Percentiles rank a stretch among this genome's conserved stretches.
phyloP scores from a whole-genome alignment of 1,284 basidiomycete species.

The Fomitopsis schrenkii region DNA sequence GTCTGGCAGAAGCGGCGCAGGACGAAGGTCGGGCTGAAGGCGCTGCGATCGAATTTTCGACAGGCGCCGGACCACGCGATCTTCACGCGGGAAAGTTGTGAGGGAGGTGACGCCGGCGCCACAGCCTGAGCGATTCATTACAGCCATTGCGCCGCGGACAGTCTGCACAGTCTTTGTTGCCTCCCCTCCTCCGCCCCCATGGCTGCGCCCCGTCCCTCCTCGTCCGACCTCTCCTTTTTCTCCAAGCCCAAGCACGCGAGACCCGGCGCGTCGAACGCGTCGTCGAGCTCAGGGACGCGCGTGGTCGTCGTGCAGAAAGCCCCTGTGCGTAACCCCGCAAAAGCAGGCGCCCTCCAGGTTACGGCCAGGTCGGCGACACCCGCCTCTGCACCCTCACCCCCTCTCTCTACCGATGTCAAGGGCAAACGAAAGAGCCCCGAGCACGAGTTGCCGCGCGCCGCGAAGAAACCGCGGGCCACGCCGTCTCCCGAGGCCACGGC shows the following conservation, averaged over 20 bases:
- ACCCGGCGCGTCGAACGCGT: slow-evolving; percentile 16
- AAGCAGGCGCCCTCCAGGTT: slow-evolving; percentile 20
- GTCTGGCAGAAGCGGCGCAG: too few relatives aligned
- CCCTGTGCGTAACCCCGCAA: slow-evolving; percentile 3
- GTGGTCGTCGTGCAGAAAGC: slow-evolving; percentile 20
- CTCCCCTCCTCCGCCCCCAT: slow-evolving; percentile 9
- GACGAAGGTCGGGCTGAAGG: neutral
- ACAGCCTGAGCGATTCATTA: neutral
- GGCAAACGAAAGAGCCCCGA: slow-evolving; percentile 13
- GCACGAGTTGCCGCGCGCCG: neutral
- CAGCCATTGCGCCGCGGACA: neutral
- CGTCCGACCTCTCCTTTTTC: slow-evolving; percentile 24
- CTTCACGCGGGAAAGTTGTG: neutral
- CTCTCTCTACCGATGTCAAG: neutral
- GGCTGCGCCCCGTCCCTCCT: slow-evolving; percentile 14
- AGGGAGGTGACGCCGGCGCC: neutral
- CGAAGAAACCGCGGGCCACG: slow-evolving; percentile 24
- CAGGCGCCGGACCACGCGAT: neutral
- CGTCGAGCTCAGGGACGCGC: slow-evolving; percentile 23
- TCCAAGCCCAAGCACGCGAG: slow-evolving; percentile 21
- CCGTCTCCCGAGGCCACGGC: slow-evolving; percentile 9
- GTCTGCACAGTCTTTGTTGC: neutral
- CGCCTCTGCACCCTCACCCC: slow-evolving; percentile 4
- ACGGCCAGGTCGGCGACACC: slow-evolving; percentile 20
- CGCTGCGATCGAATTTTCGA: neutral